Evolutionary conservation across 306 rosid genomes (phyloP).

Genomic region (Sicyos baderoa): DNA sequence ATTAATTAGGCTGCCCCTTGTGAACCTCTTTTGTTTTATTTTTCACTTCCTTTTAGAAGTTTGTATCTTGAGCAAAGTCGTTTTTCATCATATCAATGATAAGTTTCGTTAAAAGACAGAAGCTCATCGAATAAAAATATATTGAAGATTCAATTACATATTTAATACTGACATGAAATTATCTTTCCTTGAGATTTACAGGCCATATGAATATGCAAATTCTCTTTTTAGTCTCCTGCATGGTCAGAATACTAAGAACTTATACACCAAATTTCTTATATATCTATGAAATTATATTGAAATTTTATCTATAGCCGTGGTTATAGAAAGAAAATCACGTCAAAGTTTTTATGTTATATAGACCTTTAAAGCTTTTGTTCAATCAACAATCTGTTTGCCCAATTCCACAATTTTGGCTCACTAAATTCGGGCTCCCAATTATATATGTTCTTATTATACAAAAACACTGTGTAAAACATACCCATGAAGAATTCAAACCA

Average conservation of each 20-base stretch:
- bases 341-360: neutral
- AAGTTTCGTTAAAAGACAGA: neutral
- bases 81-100: too few relatives aligned
- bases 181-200: neutral
- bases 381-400: neutral
- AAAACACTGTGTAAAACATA: conserved; percentile 35
- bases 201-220: neutral
- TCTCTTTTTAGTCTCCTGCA: neutral
- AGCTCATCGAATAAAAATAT: neutral
- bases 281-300: neutral
- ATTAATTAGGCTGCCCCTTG: too few relatives aligned
- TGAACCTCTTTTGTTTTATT: too few relatives aligned
- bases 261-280: neutral
- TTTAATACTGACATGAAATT: neutral
- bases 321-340: neutral
- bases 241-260: neutral
- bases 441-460: neutral
- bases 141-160: neutral
- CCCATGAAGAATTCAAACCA: conserved; percentile 99
- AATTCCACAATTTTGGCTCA: neutral
- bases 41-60: too few relatives aligned
- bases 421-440: neutral
- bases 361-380: neutral
- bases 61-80: too few relatives aligned
- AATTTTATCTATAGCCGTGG: neutral